Percentiles rank a stretch among this genome's conserved stretches.
Conservation (phyloP, 257 asterid species). For the Lycium ferocissimum region DNA sequence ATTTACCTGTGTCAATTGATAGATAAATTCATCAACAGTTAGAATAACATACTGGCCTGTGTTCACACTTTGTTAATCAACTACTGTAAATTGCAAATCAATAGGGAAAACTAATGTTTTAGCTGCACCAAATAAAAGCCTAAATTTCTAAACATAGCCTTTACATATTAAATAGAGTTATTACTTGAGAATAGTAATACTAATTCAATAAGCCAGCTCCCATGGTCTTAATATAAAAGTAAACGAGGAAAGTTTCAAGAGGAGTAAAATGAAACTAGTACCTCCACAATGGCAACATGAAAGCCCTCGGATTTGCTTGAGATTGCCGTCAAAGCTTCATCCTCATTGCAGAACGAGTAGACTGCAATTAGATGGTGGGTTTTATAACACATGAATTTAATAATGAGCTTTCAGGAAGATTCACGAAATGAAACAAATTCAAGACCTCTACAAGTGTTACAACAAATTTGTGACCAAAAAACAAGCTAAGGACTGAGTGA, state of each 20-base stretch:
- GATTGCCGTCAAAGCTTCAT: slow-evolving; percentile 52
- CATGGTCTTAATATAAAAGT: not conserved
- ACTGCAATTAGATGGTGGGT: slow-evolving; percentile 35
- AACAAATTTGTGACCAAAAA: not conserved
- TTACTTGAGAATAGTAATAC: not conserved
- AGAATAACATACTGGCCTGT: not conserved
- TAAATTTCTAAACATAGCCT: not conserved
- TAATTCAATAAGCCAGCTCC: not conserved
- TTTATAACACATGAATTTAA: not conserved
- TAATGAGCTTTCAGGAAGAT: not conserved
- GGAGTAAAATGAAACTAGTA: slow-evolving; percentile 28
- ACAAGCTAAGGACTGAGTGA: not conserved
- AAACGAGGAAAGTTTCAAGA: not conserved
- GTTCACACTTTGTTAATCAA: not conserved
- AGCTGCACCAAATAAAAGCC: not conserved
- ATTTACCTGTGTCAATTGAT: slow-evolving; percentile 41
- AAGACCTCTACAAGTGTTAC: not conserved
- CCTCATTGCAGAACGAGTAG: slow-evolving; percentile 43
- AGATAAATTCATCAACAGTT: not conserved
- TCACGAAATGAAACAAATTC: not conserved
- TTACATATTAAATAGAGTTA: not conserved
- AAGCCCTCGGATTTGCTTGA: slow-evolving; percentile 48
- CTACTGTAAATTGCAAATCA: not conserved
- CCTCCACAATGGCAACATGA: slow-evolving; percentile 64
- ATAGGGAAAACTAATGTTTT: not conserved